Base-by-base conservation (phyloP, 805 yeast genomes). In the Metschnikowia borealis region DNA sequence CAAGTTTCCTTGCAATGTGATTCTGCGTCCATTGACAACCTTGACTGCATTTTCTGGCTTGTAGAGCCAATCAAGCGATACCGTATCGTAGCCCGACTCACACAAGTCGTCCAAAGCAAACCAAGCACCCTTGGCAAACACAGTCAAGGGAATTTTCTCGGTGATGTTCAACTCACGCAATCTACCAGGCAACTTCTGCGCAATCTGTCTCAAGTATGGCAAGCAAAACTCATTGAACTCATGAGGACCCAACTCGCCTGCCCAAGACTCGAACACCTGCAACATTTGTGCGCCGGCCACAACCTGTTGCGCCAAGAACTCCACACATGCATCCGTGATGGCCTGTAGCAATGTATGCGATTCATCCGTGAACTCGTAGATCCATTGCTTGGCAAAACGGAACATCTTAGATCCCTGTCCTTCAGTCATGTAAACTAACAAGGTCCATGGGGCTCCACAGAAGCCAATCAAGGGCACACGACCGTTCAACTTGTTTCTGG, bases 371-470 rank as follows among this genome's bases (percentile, higher is more conserved):
- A 83, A 82, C 62, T 80, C 82, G 74, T 85, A 94, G 52, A 94
- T 77, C 97, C 98, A 91, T 65, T 89, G 86, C 68, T 91, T 89
- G 47, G 89, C 96, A 63, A 79, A 90, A 65, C 96, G 79, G 74
- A 88, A 94, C 77, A 92, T 77, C 64, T 87, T 87, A 6, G 97
- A 84, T 15, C 97, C 96, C 58, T 96, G 96, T 47, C 99, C 99
- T 70, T 94, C 99, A 53, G 90, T 83, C 97, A 94, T 94, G 72
- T 94, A 94, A 35, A 91, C 96, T 73, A 94, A 77, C 53, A 94
- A 73, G 11, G 99, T 94, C 97, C 97, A 94, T 50, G 99, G 99
- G 7, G 96, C 97, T 48, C 99, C 99, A 58, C 90, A 87, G 70
- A 94, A 94, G 3, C 99, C 99, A 46, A 94, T 77, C 54, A 94